These are phyloP conservation scores for Tetrapisispora nanseiensis DNA, from an alignment of 805 yeast genomes.

Conservation along the genomic window DNA sequence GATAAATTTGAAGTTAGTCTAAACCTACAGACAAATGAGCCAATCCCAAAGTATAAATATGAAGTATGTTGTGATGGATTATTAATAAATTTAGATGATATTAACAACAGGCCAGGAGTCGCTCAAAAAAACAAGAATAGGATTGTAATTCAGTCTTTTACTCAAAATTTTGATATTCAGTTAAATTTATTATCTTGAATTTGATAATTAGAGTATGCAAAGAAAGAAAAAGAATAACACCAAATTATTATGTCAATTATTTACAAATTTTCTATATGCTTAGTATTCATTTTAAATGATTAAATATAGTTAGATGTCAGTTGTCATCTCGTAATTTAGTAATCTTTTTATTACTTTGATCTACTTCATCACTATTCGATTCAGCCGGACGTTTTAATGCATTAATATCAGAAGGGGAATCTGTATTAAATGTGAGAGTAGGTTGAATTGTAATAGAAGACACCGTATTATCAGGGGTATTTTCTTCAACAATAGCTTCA, in stretches of 20 bases:
- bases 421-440: background rate
- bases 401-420: conserved; percentile 4
- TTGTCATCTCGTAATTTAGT: background rate
- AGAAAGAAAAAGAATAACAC: no score
- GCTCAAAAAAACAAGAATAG: background rate
- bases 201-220: background rate
- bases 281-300: no score
- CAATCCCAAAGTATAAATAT: conserved; percentile 7
- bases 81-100: conserved; percentile 16
- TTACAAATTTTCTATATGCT: background rate
- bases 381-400: conserved; percentile 11
- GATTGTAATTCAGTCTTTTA: background rate
- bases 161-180: background rate
- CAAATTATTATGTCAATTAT: background rate
- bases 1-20: conserved; percentile 12
- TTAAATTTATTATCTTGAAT: background rate
- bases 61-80: conserved; percentile 28
- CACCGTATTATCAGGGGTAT: background rate
- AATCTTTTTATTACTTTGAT: background rate
- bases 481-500: background rate
- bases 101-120: conserved; percentile 1
- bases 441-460: conserved; percentile 2
- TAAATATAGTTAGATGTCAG: background rate
- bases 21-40: background rate
- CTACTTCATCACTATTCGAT: background rate